A percentile compares a stretch with the other conserved stretches of the same genome.
phyloP scores from a whole-genome alignment of 257 asterid species.

The Henckelia pumila region DNA sequence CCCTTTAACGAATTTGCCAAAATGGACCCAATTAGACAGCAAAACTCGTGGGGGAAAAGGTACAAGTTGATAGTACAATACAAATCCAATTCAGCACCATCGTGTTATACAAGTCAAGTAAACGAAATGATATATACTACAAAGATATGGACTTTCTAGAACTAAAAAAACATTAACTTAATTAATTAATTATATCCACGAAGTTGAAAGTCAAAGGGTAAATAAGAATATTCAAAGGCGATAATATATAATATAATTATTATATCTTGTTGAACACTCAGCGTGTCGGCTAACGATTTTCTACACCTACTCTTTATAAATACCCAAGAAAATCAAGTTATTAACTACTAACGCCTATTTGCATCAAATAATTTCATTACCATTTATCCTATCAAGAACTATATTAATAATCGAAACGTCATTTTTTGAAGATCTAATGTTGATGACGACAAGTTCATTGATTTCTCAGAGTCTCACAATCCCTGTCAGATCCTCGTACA shows the following conservation, averaged over 20 bases:
- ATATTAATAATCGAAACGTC: background rate
- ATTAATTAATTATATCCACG: too few relatives aligned
- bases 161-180: background rate
- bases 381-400: background rate
- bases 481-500: slow-evolving; percentile 3
- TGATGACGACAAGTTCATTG: slow-evolving; percentile 23
- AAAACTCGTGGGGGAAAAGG: background rate
- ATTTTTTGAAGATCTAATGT: slow-evolving; percentile 21
- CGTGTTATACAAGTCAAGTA: slow-evolving; percentile 1
- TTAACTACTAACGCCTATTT: too few relatives aligned
- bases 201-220: slow-evolving; percentile 28
- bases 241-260: background rate
- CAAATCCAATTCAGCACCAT: slow-evolving; percentile 19
- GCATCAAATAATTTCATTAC: too few relatives aligned
- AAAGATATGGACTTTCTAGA: background rate
- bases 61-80: slow-evolving; percentile 9
- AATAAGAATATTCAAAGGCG: background rate
- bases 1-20: background rate
- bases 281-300: slow-evolving; percentile 31
- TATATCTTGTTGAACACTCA: slow-evolving; percentile 7
- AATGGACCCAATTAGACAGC: background rate
- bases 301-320: background rate
- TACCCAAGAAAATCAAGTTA: too few relatives aligned
- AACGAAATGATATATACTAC: background rate
- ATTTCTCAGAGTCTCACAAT: slow-evolving; percentile 1